phyloP scores from a whole-genome alignment of 805 yeast species.

The Saccharomycopsis amapae region DNA sequence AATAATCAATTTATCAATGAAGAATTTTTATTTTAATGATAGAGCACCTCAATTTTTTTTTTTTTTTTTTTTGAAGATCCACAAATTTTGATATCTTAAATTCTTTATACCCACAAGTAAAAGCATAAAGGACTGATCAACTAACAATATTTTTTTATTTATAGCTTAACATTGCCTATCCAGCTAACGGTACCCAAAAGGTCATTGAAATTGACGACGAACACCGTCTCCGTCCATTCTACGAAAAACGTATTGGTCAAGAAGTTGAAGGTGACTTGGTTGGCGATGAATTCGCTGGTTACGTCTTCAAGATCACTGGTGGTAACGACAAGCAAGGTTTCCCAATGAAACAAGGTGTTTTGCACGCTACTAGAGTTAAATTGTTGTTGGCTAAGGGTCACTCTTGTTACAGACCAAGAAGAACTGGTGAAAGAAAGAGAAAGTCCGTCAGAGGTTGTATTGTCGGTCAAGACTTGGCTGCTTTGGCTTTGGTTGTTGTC shows the following conservation, averaged over 20 bases:
- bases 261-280: slow-evolving; percentile 98
- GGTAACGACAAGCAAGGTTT: slow-evolving; percentile 99
- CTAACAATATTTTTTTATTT: neutral
- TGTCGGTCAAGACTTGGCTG: slow-evolving; percentile 95
- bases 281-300: slow-evolving; percentile 99
- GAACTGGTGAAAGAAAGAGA: slow-evolving; percentile 99
- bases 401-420: slow-evolving; percentile 99
- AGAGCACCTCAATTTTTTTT: too few species aligned
- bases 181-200: slow-evolving; percentile 99
- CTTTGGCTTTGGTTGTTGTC: slow-evolving; percentile 83
- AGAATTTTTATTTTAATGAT: too few species aligned
- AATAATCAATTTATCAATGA: too few species aligned
- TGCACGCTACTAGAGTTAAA: slow-evolving; percentile 99
- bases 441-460: slow-evolving; percentile 99
- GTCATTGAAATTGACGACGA: slow-evolving; percentile 97
- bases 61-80: too few species aligned
- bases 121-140: neutral
- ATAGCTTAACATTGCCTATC: slow-evolving; percentile 96
- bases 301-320: slow-evolving; percentile 97
- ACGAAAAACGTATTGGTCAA: slow-evolving; percentile 99
- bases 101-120: neutral
- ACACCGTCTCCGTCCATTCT: slow-evolving; percentile 96
- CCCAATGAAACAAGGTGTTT: slow-evolving; percentile 99
- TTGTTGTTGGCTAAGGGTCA: slow-evolving; percentile 87
- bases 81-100: too few species aligned